A percentile compares a stretch with the other conserved stretches of the same genome.
Conservation (phyloP, 2,329 filamentous ascomycete genomes). For the Dothideomycetidae sp. region DNA sequence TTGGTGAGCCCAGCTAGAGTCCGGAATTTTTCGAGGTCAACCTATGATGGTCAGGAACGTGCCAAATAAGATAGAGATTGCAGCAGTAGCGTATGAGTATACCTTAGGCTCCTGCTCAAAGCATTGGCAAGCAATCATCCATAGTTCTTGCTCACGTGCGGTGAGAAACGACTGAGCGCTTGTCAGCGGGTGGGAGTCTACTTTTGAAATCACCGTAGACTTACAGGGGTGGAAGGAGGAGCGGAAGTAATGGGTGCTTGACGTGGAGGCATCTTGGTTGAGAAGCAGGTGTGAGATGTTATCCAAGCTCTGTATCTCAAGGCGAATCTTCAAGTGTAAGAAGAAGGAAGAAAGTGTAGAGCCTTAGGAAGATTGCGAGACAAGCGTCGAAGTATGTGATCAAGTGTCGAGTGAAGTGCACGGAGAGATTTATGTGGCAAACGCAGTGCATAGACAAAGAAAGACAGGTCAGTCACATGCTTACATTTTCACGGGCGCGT, state of each 20-base stretch:
- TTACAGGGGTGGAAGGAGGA: not conserved
- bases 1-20: conserved; percentile 13
- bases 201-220: too few species aligned
- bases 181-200: too few species aligned
- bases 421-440: too few species aligned
- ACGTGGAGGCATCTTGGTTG: conserved; percentile 5
- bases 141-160: conserved; percentile 16
- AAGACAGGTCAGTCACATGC: too few species aligned
- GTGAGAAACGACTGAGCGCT: conserved; percentile 14
- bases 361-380: too few species aligned
- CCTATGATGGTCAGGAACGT: conserved; percentile 9
- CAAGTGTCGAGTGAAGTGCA: too few species aligned
- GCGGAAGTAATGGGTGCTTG: not conserved
- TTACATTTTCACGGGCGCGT: too few species aligned
- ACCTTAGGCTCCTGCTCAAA: conserved; percentile 19
- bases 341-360: too few species aligned
- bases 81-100: not conserved
- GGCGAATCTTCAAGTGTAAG: too few species aligned
- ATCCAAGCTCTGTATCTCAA: too few species aligned
- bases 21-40: conserved; percentile 19
- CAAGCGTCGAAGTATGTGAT: too few species aligned
- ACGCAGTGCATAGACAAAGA: too few species aligned
- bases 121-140: conserved; percentile 18
- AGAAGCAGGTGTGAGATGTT: not conserved
- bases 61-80: not conserved